Evolutionary conservation across 805 yeast genomes (phyloP).

Genomic region (Kodamaea jinghongensis): DNA sequence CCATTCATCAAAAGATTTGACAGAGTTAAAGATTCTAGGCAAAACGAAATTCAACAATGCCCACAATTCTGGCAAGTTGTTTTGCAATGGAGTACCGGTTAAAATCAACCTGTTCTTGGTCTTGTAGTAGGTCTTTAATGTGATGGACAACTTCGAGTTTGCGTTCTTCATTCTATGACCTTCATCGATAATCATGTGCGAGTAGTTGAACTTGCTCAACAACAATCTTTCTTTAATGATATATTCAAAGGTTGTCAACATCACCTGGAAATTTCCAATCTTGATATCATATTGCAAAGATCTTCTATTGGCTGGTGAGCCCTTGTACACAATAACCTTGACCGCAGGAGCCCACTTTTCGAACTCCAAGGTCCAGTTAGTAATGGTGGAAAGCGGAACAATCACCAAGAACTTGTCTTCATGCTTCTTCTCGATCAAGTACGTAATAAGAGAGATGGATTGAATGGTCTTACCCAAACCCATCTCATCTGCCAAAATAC

Average conservation of each 20-base stretch:
- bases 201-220: conserved; percentile 67
- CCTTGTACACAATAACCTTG: conserved; percentile 71
- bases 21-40: conserved; percentile 83
- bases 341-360: conserved; percentile 88
- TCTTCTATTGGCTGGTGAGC: conserved; percentile 71
- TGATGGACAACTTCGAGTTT: conserved; percentile 66
- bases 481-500: conserved; percentile 68
- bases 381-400: conserved; percentile 79
- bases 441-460: conserved; percentile 72
- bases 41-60: conserved; percentile 77
- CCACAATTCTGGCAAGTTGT: conserved; percentile 83
- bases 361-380: conserved; percentile 83
- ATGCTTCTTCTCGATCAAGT: conserved; percentile 65
- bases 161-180: conserved; percentile 88
- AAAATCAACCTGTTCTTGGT: conserved; percentile 76
- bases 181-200: conserved; percentile 87
- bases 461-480: conserved; percentile 70
- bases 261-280: conserved; percentile 68
- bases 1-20: conserved; percentile 86
- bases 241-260: conserved; percentile 80
- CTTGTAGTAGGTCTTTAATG: conserved; percentile 68
- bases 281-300: conserved; percentile 61
- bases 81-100: conserved; percentile 87
- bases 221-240: conserved; percentile 74
- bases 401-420: conserved; percentile 73